Conservation (phyloP, 371 early-diverging fungal species). For the Smittium culicis region DNA sequence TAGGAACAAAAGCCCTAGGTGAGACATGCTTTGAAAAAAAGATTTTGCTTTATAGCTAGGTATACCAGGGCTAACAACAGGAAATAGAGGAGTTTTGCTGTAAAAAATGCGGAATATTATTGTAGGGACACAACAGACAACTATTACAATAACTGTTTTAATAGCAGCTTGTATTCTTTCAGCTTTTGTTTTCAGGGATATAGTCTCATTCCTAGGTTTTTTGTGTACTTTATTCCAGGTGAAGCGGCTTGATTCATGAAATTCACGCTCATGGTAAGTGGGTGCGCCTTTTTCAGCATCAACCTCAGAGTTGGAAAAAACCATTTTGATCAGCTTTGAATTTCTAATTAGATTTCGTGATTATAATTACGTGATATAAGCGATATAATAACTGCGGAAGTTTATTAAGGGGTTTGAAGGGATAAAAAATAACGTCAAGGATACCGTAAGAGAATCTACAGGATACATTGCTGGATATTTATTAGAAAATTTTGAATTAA, state of each 20-base stretch:
- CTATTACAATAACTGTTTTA: not conserved
- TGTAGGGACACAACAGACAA: not conserved
- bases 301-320: too few relatives aligned
- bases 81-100: not conserved
- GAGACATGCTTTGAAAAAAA: not conserved
- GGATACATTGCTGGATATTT: too few relatives aligned
- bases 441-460: too few relatives aligned
- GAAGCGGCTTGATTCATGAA: not conserved
- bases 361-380: too few relatives aligned
- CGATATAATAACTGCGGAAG: too few relatives aligned
- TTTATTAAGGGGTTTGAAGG: too few relatives aligned
- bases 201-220: too few relatives aligned
- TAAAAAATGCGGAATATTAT: not conserved
- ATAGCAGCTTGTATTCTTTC: not conserved
- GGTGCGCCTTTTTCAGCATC: not conserved
- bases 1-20: not conserved
- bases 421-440: too few relatives aligned
- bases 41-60: not conserved
- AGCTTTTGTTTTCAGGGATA: not conserved
- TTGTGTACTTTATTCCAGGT: not conserved
- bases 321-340: too few relatives aligned
- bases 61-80: not conserved
- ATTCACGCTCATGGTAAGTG: not conserved
- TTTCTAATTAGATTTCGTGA: too few relatives aligned
- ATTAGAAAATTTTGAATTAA: too few relatives aligned